A percentile compares a stretch with the other conserved stretches of the same genome.
phyloP scores from a whole-genome alignment of 2,329 filamentous ascomycete genomes.

The Lachnellula subtilissima region DNA sequence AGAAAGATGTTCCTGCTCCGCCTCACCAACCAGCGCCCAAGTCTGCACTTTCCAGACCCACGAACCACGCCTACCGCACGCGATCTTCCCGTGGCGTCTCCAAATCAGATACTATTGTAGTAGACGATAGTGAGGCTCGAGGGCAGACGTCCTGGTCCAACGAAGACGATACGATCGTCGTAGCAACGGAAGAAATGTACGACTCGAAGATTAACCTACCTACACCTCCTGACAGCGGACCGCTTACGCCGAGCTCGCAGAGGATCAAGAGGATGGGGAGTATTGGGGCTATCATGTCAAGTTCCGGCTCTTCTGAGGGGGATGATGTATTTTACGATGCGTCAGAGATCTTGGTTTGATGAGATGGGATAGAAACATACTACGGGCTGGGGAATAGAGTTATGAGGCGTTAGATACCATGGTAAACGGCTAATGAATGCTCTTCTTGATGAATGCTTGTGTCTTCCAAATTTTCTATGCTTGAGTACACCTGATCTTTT shows the following conservation, averaged over 20 bases:
- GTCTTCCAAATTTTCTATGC: too few relatives aligned
- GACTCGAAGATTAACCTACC: conserved; percentile 3
- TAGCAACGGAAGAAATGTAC: not conserved
- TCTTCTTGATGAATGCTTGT: too few relatives aligned
- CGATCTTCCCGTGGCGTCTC: not conserved
- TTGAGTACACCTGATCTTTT: too few relatives aligned
- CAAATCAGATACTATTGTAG: not conserved
- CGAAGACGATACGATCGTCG: conserved; percentile 9
- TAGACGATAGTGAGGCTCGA: conserved; percentile 1
- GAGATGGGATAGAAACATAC: too few relatives aligned
- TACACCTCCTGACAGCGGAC: conserved; percentile 14
- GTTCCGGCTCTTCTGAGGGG: conserved; percentile 7
- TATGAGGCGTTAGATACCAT: too few relatives aligned
- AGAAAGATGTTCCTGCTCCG: not conserved
- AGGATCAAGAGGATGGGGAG: conserved; percentile 25
- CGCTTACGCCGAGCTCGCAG: conserved; percentile 16
- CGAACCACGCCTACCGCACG: conserved; percentile 9
- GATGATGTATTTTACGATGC: conserved; percentile 22
- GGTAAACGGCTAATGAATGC: too few relatives aligned
- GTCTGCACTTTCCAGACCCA: conserved; percentile 1
- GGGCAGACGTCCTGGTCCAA: not conserved
- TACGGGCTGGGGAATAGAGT: too few relatives aligned
- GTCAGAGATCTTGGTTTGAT: conserved; percentile 9
- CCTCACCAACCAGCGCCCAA: not conserved
- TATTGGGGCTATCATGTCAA: conserved; percentile 24